Base-by-base conservation (phyloP, 805 yeast genomes). In the Debaryomyces castellii region DNA sequence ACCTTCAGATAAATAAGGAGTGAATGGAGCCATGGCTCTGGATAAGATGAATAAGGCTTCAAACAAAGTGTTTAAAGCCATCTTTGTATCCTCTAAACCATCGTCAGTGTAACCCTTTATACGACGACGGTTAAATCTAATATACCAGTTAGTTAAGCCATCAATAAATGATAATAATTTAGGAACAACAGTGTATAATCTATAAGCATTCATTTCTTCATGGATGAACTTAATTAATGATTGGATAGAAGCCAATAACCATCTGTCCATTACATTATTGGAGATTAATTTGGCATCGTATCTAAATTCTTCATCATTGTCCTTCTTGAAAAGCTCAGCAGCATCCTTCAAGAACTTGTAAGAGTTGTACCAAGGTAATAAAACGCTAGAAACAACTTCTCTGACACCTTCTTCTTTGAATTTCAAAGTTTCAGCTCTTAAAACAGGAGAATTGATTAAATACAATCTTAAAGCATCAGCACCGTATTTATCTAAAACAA, bases 371-470 rank as follows among this genome's bases (percentile, higher is more conserved):
- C 98, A 95, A 59, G 99, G 99, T 60, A 94, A 77, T 62, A 92
- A 74, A 37, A 94, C 99, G 71, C 91, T 89, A 27, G 97, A 86
- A 35, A 94, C 95, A 63, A 94, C 96, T 71, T 94, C 99, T 62
- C 90, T 89, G 35, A 94, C 99, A 74, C 99, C 99, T 65, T 92
- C 98, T 73, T 94, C 99, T 71, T 90, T 91, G 78, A 94, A 94
- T 64, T 90, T 88, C 78, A 94, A 80, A 42, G 97, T 83, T 74
- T 94, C 99, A 39, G 98, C 99, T 60, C 94, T 87, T 64, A 94
- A 78, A 6, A 95, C 97, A 14, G 99, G 99, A 3, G 99, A 94
- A 72, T 92, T 94, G 72, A 94, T 94, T 73, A 94, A 80, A 66
- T 94, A 94, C 62, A 94, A 77, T 71, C 99, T 86, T 62, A 94